phyloP scores from a whole-genome alignment of 2,329 filamentous ascomycete genomes.

The Colletotrichum sp. region DNA sequence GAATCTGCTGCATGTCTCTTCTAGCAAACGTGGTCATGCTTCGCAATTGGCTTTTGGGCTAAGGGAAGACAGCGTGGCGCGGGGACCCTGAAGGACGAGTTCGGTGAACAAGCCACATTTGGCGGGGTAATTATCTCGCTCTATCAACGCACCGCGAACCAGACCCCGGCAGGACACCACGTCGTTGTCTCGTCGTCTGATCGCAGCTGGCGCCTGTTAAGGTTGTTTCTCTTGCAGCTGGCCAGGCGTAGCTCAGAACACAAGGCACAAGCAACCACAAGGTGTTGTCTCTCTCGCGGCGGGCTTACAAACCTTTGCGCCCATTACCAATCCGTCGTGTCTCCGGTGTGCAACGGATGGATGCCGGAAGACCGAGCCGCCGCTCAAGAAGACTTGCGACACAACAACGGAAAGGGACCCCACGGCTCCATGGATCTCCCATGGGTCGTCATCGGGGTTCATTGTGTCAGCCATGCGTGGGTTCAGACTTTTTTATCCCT shows the following conservation, averaged over 20 bases:
- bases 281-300: not conserved
- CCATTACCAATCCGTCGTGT: not conserved
- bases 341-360: not conserved
- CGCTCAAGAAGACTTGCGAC: not conserved
- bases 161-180: not conserved
- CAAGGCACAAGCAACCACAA: not conserved
- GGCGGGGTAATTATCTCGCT: slow-evolving; percentile 7
- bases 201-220: not conserved
- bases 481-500: not conserved
- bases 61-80: slow-evolving; percentile 9
- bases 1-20: not conserved
- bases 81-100: not conserved
- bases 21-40: not conserved
- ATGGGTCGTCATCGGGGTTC: slow-evolving; percentile 4
- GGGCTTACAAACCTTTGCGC: not conserved
- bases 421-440: slow-evolving; percentile 22
- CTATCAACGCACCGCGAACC: not conserved
- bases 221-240: not conserved
- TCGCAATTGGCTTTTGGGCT: not conserved
- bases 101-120: slow-evolving; percentile 16
- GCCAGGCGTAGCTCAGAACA: not conserved
- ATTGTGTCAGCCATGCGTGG: slow-evolving; percentile 10
- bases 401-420: not conserved
- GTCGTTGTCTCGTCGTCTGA: not conserved
- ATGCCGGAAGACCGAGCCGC: slow-evolving; percentile 18